These are phyloP conservation scores for Hemileia vastatrix DNA, from an alignment of 1,284 basidiomycete genomes.

Conservation along the genomic window DNA sequence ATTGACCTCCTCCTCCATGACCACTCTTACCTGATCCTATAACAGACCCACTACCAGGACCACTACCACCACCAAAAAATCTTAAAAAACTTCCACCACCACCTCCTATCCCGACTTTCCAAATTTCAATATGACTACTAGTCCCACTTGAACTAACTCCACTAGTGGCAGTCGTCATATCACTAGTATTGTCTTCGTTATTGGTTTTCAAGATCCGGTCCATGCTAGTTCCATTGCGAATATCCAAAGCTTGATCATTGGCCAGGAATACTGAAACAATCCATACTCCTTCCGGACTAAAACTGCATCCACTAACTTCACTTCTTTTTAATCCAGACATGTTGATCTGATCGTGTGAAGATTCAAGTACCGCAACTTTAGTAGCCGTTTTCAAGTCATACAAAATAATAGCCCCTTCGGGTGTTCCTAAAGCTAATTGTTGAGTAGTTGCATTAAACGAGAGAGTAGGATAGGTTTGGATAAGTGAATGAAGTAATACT, in stretches of 20 bases:
- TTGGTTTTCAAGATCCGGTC: constrained; percentile 57
- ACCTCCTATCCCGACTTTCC: constrained; percentile 52
- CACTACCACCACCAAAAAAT: neutral
- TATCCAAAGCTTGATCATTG: too few species aligned
- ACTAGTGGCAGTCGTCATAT: too few species aligned
- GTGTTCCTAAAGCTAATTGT: constrained; percentile 82
- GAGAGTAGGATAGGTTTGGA: constrained; percentile 79
- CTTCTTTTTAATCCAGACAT: too few species aligned
- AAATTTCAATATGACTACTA: constrained; percentile 33
- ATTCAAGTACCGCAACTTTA: constrained; percentile 84
- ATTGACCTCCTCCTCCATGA: constrained; percentile 47
- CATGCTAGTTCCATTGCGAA: too few species aligned
- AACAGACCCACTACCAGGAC: neutral
- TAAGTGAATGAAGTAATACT: constrained; percentile 80
- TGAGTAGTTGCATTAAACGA: constrained; percentile 80
- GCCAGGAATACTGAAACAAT: constrained; percentile 77
- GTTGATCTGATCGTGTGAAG: constrained; percentile 67
- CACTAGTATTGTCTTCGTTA: too few species aligned
- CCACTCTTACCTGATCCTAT: neutral
- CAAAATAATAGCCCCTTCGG: constrained; percentile 72
- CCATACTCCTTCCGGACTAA: constrained; percentile 83
- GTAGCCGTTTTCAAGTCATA: constrained; percentile 96
- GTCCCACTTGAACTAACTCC: too few species aligned
- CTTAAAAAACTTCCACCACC: constrained; percentile 57
- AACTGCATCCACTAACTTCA: constrained; percentile 72